Conservation (phyloP, 768 basidiomycete species). For the Mycena indigotica region DNA sequence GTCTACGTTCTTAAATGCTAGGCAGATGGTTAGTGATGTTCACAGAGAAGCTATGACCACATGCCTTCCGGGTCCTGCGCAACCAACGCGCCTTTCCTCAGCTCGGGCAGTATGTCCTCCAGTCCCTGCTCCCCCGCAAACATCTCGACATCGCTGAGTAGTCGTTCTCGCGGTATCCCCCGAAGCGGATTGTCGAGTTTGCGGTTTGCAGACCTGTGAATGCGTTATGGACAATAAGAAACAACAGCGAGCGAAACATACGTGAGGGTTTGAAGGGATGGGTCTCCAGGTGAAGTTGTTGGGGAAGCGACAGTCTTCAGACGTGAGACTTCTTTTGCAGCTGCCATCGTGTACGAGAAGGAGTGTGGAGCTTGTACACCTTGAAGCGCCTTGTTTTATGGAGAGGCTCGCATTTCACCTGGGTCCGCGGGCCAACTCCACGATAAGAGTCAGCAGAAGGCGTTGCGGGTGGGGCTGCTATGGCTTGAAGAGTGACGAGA, state of each 20-base stretch:
- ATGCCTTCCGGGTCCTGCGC: slow-evolving; percentile 47
- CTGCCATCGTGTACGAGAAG: too few species aligned
- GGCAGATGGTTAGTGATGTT: too few species aligned
- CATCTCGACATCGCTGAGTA: slow-evolving; percentile 47
- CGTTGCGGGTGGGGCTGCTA: too few species aligned
- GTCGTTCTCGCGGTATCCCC: slow-evolving; percentile 50
- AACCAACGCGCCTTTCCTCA: slow-evolving; percentile 57
- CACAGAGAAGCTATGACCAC: not conserved
- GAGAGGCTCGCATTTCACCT: too few species aligned
- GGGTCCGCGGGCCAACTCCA: too few species aligned
- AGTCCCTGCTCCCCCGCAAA: slow-evolving; percentile 43
- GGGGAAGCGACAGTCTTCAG: too few species aligned
- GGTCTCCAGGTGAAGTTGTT: not conserved
- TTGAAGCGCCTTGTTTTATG: too few species aligned
- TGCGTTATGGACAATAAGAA: not conserved
- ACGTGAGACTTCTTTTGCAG: too few species aligned
- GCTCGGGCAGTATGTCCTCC: slow-evolving; percentile 30
- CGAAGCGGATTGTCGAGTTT: slow-evolving; percentile 50
- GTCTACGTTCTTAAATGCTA: slow-evolving; percentile 41
- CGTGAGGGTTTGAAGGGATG: not conserved
- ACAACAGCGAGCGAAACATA: not conserved
- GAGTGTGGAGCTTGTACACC: too few species aligned
- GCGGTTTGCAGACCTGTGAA: slow-evolving; percentile 8
- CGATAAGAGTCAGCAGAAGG: too few species aligned
- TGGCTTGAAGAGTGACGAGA: too few species aligned